Evolutionary conservation across 1,284 basidiomycete species (phyloP).

Genomic region (Veloboletus limbatus): DNA sequence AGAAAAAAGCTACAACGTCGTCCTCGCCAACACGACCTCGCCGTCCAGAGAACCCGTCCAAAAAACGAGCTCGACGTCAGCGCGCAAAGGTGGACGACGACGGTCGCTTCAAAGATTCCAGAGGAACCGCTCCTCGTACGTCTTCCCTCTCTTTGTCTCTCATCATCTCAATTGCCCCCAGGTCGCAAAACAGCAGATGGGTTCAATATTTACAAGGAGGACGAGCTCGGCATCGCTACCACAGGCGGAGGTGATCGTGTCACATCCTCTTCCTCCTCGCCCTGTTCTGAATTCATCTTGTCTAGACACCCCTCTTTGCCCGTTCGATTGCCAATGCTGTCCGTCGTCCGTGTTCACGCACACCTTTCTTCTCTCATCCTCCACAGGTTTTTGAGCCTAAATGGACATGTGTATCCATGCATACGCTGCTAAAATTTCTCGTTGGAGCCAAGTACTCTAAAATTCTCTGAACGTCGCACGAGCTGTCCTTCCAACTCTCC

Average conservation of each 20-base stretch:
- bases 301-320: constrained; percentile 67
- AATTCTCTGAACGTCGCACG: too few relatives aligned
- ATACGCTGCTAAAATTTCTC: too few relatives aligned
- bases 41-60: constrained; percentile 24
- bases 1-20: constrained; percentile 38
- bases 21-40: constrained; percentile 8
- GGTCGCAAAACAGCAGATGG: constrained; percentile 85
- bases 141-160: constrained; percentile 19
- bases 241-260: constrained; percentile 68
- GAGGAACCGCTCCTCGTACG: constrained; percentile 72
- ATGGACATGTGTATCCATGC: too few relatives aligned
- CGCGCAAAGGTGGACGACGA: constrained; percentile 43
- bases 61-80: constrained; percentile 19
- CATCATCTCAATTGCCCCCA: constrained; percentile 32
- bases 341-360: constrained; percentile 33
- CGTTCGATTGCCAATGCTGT: constrained; percentile 87
- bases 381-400: constrained; percentile 47
- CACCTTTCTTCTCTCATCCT: background rate
- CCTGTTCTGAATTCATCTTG: constrained; percentile 22
- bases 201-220: constrained; percentile 82
- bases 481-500: background rate
- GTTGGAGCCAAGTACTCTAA: too few relatives aligned
- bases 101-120: constrained; percentile 70
- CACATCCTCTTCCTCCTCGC: constrained; percentile 9
- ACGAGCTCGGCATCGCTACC: constrained; percentile 73